Conservation (phyloP, 495 filamentous ascomycete species). For the Antarctomyces pellizariae region DNA sequence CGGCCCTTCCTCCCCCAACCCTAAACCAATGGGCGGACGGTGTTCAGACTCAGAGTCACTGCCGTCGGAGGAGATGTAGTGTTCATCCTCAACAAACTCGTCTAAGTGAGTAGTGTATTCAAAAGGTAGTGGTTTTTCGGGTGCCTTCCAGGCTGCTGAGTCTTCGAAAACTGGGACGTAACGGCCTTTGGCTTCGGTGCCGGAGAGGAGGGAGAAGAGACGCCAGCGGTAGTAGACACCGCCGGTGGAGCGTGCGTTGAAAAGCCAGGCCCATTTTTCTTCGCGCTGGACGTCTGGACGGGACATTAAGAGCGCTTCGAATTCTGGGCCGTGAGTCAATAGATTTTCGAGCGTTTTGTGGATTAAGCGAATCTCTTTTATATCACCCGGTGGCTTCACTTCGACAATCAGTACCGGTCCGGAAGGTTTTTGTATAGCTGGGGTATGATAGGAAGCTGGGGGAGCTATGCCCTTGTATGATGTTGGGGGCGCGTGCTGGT, state of each 20-base stretch:
- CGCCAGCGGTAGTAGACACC: constrained; percentile 83
- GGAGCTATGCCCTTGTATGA: constrained; percentile 61
- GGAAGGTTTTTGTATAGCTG: constrained; percentile 18
- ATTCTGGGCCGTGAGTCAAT: constrained; percentile 59
- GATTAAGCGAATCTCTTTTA: constrained; percentile 61
- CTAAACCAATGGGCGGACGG: constrained; percentile 23
- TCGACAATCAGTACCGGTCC: constrained; percentile 38
- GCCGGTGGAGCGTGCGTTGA: constrained; percentile 58
- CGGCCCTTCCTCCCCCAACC: constrained; percentile 29
- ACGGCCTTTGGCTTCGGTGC: constrained; percentile 18
- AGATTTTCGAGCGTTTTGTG: constrained; percentile 70
- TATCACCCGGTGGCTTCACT: constrained; percentile 51
- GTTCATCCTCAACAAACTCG: constrained; percentile 58
- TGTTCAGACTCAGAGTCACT: constrained; percentile 61
- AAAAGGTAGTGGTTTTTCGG: constrained; percentile 39
- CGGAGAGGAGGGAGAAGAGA: constrained; percentile 62
- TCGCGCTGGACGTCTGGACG: constrained; percentile 54
- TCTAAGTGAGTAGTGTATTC: constrained; percentile 51
- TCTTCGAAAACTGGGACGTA: constrained; percentile 44
- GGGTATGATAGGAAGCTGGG: constrained; percentile 37
- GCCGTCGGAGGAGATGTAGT: constrained; percentile 75
- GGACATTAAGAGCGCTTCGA: constrained; percentile 84
- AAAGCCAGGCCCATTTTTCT: constrained; percentile 85
- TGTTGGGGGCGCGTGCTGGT: constrained; percentile 33
- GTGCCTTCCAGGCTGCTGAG: constrained; percentile 44